These are phyloP conservation scores for Wickerhamiella sergipiensis DNA, from an alignment of 805 yeast genomes.

Conservation along the genomic window DNA sequence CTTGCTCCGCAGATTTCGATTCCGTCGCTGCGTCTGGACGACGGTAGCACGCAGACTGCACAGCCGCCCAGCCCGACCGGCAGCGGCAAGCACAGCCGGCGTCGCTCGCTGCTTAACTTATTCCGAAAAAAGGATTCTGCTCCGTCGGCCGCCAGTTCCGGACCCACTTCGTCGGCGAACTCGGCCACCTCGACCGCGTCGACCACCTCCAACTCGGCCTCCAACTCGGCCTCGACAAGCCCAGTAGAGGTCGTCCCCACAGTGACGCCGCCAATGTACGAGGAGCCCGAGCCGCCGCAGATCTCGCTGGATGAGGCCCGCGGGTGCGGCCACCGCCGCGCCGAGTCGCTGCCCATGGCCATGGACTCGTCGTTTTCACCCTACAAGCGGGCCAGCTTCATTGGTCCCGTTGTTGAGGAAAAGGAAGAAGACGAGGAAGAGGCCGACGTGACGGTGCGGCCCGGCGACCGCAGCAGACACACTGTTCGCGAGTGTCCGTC, in stretches of 20 bases:
- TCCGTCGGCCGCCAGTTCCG: too few relatives aligned
- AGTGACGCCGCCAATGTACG: background rate
- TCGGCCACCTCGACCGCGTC: background rate
- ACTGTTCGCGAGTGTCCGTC: background rate
- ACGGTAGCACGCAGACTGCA: background rate
- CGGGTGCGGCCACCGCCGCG: conserved; percentile 13
- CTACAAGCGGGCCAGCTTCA: conserved; percentile 4
- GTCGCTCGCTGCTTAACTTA: conserved; percentile 14
- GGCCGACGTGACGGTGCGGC: conserved; percentile 1
- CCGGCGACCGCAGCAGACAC: background rate
- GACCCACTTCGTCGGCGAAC: background rate
- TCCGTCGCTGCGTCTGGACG: background rate
- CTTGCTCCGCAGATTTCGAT: background rate
- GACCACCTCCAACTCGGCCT: too few relatives aligned
- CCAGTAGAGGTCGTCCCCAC: conserved; percentile 2
- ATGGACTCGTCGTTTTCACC: conserved; percentile 17
- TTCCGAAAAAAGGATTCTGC: conserved; percentile 10
- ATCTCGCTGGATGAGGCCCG: conserved; percentile 19
- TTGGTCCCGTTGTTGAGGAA: conserved; percentile 19
- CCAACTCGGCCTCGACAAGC: too few relatives aligned
- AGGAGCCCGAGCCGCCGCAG: conserved; percentile 8
- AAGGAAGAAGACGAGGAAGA: conserved; percentile 10
- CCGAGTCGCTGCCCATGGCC: conserved; percentile 8
- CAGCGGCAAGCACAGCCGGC: conserved; percentile 7
- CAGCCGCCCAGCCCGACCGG: background rate